These are phyloP conservation scores for Metschnikowia kunwiensis DNA, from an alignment of 805 yeast species.

Conservation along the genomic window DNA sequence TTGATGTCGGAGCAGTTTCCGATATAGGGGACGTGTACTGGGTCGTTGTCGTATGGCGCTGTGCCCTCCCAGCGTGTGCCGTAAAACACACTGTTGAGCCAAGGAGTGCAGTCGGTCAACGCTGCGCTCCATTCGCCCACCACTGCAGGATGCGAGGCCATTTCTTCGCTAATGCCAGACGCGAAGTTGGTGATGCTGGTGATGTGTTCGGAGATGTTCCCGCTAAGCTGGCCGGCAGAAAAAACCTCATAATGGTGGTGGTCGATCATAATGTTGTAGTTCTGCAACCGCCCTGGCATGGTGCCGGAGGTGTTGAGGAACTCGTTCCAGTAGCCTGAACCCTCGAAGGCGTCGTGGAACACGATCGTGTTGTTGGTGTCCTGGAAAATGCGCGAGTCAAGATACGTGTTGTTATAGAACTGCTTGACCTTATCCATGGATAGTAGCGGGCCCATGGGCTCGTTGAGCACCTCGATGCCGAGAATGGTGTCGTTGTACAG, in stretches of 20 bases:
- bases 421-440: conserved; percentile 20
- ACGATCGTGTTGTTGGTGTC: conserved; percentile 43
- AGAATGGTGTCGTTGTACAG: conserved; percentile 13
- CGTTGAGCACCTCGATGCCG: conserved; percentile 19
- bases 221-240: conserved; percentile 23
- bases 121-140: conserved; percentile 83
- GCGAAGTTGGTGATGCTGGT: conserved; percentile 31
- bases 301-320: conserved; percentile 28
- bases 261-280: conserved; percentile 38
- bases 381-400: conserved; percentile 31
- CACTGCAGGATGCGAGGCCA: conserved; percentile 69
- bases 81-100: conserved; percentile 13
- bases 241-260: conserved; percentile 43
- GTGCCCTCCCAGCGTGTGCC: conserved; percentile 18
- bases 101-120: conserved; percentile 36
- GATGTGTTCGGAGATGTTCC: conserved; percentile 31
- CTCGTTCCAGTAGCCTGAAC: conserved; percentile 53
- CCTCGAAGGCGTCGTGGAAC: conserved; percentile 65
- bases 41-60: conserved; percentile 11
- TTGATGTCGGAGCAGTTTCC: conserved; percentile 45
- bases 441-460: conserved; percentile 15
- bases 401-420: conserved; percentile 31
- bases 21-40: conserved; percentile 20
- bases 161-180: conserved; percentile 23
- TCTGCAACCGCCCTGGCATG: conserved; percentile 18